Evolutionary conservation across 2,329 filamentous ascomycete species (phyloP), one percentile per base, ranked within the genome.

Genomic region (Diaporthe australafricana): DNA sequence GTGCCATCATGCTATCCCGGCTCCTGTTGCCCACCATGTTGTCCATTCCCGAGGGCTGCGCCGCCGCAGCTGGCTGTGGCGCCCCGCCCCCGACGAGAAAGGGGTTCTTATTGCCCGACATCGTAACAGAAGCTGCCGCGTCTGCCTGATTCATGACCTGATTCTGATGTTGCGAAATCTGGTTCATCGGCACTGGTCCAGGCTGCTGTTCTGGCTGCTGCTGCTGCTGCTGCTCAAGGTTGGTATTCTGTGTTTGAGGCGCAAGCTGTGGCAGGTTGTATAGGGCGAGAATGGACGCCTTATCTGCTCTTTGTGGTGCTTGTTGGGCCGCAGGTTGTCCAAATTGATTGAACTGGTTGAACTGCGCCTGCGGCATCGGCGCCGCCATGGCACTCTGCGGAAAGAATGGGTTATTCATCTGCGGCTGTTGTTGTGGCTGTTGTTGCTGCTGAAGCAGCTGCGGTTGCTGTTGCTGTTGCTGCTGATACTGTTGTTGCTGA

Each of bases 221-320:
- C 68, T 71, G 79, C 68, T 76, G 79, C 56, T 67, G 77, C 62
- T 73, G 78, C 70, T 69, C 71, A 38, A 63, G 57, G 32, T 67
- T 70, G 40, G 52, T 40, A 38, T 71, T 72, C 32, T 73, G 70
- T 35, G 82, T 78, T 38, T 84, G 81, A 5, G 87, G 85, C 1
- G 85, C 83, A 42, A 86, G 80, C 63, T 90, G 87, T 9, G 88
- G 86, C 48, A 91, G 88, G 78, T 89, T 91, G 81, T 94, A 96
- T 14, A 96, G 82, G 7, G 93, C 92, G 80, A 96, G 85, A 72
- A 96, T 96, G 5, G 92, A 92, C 3, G 89, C 89, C 74, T 93
- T 95, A 77, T 94, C 90, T 38, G 91, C 87, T 40, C 88, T 84
- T 52, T 84, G 83, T 20, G 85, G 83, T 65, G 84, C 83, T 60